These are phyloP conservation scores for Diversispora eburnea DNA, from an alignment of 192 early-diverging fungal genomes.

Conservation along the genomic window DNA sequence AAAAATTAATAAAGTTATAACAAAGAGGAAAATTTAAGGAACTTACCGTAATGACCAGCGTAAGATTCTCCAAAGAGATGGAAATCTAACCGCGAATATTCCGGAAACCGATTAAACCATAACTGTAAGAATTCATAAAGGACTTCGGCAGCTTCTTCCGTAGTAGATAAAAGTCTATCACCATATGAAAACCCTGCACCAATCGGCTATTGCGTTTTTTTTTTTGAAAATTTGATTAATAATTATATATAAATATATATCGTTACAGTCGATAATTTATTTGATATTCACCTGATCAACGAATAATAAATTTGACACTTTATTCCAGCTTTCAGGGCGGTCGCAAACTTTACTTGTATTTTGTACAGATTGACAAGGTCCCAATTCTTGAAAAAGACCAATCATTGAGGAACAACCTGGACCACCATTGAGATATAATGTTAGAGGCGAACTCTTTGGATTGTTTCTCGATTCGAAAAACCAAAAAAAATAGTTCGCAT, in stretches of 20 bases:
- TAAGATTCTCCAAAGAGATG: slow-evolving; percentile 56
- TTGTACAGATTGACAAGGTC: slow-evolving; percentile 78
- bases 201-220: slow-evolving; percentile 51
- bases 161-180: slow-evolving; percentile 43
- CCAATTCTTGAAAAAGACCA: slow-evolving; percentile 76
- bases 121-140: slow-evolving; percentile 47
- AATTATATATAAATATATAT: neutral
- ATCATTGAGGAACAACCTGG: slow-evolving; percentile 81
- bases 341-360: slow-evolving; percentile 50
- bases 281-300: slow-evolving; percentile 3
- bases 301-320: slow-evolving; percentile 22
- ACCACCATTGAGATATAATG: slow-evolving; percentile 78
- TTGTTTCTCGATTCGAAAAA: slow-evolving; percentile 91
- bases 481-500: slow-evolving; percentile 63
- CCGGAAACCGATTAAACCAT: slow-evolving; percentile 37
- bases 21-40: neutral
- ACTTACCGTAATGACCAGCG: slow-evolving; percentile 46
- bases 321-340: slow-evolving; percentile 23
- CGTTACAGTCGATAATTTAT: no score
- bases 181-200: slow-evolving; percentile 73
- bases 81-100: slow-evolving; percentile 29
- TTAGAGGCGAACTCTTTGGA: slow-evolving; percentile 67
- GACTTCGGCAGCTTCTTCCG: slow-evolving; percentile 39
- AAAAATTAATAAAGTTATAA: slow-evolving; percentile 45
- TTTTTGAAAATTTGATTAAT: slow-evolving; percentile 29